These are phyloP conservation scores for Microdochium nivale DNA, from an alignment of 2,329 filamentous ascomycete genomes.

Conservation along the genomic window DNA sequence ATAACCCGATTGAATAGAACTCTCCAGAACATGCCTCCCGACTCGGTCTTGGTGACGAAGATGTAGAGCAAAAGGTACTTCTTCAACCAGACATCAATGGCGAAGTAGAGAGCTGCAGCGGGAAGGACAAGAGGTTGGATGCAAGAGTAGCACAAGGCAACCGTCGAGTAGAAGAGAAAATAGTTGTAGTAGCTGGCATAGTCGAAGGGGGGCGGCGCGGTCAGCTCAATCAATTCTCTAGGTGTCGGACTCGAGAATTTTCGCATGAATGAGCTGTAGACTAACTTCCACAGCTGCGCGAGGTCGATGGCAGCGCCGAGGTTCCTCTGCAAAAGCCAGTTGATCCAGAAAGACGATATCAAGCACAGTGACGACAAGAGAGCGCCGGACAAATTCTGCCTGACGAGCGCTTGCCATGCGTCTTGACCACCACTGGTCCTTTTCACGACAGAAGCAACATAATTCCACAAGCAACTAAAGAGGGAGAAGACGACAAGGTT, in stretches of 20 bases:
- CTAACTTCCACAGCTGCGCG: conserved; percentile 75
- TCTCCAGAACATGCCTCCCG: conserved; percentile 87
- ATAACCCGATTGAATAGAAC: conserved; percentile 88
- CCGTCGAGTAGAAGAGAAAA: conserved; percentile 88
- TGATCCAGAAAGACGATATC: conserved; percentile 88
- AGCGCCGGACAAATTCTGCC: conserved; percentile 50
- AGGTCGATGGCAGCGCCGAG: conserved; percentile 89
- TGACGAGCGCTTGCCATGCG: conserved; percentile 62
- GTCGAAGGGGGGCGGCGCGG: conserved; percentile 85
- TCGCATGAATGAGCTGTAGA: conserved; percentile 77
- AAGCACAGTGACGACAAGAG: conserved; percentile 69
- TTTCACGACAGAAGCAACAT: conserved; percentile 57
- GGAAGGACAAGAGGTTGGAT: conserved; percentile 83
- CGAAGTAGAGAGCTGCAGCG: conserved; percentile 83
- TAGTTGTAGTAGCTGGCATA: conserved; percentile 98
- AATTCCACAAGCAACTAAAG: conserved; percentile 75
- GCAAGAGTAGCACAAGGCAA: conserved; percentile 74
- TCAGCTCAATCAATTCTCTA: conserved; percentile 83
- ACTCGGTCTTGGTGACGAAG: conserved; percentile 94
- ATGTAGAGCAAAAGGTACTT: conserved; percentile 94
- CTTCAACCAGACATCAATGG: conserved; percentile 79
- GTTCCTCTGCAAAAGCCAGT: conserved; percentile 86
- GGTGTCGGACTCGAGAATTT: conserved; percentile 84
- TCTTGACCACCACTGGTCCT: conserved; percentile 46
- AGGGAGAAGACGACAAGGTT: conserved; percentile 91